Evolutionary conservation across 768 basidiomycete genomes (phyloP).

Genomic region (Mycena haematopus): DNA sequence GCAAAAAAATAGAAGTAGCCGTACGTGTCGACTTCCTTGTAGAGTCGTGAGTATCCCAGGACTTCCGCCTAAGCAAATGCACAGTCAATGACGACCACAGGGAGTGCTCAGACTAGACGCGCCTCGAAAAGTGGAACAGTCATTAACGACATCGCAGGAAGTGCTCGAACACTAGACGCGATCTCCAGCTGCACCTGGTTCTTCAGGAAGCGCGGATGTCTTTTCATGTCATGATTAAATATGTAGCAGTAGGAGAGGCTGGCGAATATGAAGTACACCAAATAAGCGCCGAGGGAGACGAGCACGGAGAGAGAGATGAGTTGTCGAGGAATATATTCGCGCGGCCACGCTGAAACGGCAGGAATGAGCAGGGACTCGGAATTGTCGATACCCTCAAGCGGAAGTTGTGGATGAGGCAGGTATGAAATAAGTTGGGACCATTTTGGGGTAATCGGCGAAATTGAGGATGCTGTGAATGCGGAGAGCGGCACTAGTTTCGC

Average conservation of each 20-base stretch:
- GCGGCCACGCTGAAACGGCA: constrained; percentile 76
- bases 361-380: neutral
- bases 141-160: constrained; percentile 81
- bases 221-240: constrained; percentile 96
- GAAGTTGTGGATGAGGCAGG: constrained; percentile 64
- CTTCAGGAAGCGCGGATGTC: constrained; percentile 91
- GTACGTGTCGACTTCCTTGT: constrained; percentile 79
- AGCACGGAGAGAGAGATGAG: constrained; percentile 72
- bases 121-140: constrained; percentile 93
- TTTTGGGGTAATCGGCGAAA: constrained; percentile 40
- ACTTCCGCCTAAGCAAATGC: constrained; percentile 59
- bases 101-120: no score
- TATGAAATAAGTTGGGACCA: constrained; percentile 60
- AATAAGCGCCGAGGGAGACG: constrained; percentile 79
- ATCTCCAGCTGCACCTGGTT: constrained; percentile 89
- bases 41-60: constrained; percentile 80
- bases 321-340: constrained; percentile 84
- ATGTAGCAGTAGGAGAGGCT: constrained; percentile 80
- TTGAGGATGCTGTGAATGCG: constrained; percentile 46
- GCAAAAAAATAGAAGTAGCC: constrained; percentile 75
- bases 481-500: constrained; percentile 72
- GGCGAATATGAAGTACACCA: constrained; percentile 90
- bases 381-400: constrained; percentile 32
- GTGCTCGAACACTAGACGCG: constrained; percentile 68
- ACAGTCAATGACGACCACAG: no score